Evolutionary conservation across 2,329 filamentous ascomycete species (phyloP).

Genomic region (Colletotrichum gigasporum): DNA sequence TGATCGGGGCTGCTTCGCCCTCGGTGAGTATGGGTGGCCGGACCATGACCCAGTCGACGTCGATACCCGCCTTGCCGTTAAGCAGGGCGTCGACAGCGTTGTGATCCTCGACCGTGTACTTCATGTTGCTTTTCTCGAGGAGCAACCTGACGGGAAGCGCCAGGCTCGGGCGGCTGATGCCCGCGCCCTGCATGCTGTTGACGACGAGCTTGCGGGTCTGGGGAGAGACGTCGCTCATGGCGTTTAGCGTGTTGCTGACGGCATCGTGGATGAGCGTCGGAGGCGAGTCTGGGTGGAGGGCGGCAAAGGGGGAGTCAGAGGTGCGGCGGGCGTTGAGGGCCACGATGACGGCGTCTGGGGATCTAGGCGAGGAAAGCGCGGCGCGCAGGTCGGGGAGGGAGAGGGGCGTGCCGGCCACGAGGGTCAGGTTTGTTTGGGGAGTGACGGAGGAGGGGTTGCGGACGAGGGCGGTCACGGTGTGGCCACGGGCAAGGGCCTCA

Average conservation of each 20-base stretch:
- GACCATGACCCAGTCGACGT: constrained; percentile 53
- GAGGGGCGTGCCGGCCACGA: constrained; percentile 49
- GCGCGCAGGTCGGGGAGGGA: constrained; percentile 45
- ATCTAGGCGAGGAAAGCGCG: constrained; percentile 41
- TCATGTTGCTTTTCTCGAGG: constrained; percentile 58
- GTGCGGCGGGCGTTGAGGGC: constrained; percentile 58
- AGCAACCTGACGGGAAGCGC: constrained; percentile 51
- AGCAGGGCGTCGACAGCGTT: constrained; percentile 53
- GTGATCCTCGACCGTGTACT: constrained; percentile 57
- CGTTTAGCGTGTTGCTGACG: constrained; percentile 45
- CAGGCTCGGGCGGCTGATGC: constrained; percentile 52
- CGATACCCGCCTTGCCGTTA: constrained; percentile 36
- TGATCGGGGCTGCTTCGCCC: constrained; percentile 45
- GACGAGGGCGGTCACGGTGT: constrained; percentile 56
- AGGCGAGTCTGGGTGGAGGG: constrained; percentile 44
- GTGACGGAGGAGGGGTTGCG: constrained; percentile 47
- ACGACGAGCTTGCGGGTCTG: constrained; percentile 52
- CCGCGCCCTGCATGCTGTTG: constrained; percentile 60
- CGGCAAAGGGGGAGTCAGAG: constrained; percentile 58
- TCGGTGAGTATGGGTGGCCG: constrained; percentile 54
- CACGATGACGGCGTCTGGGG: constrained; percentile 52
- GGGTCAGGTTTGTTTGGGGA: constrained; percentile 43
- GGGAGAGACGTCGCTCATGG: constrained; percentile 47
- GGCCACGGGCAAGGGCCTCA: constrained; percentile 47
- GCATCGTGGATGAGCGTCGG: constrained; percentile 57